These are phyloP conservation scores for Aspergillus proliferans DNA, from an alignment of 2,329 filamentous ascomycete genomes.

Conservation along the genomic window DNA sequence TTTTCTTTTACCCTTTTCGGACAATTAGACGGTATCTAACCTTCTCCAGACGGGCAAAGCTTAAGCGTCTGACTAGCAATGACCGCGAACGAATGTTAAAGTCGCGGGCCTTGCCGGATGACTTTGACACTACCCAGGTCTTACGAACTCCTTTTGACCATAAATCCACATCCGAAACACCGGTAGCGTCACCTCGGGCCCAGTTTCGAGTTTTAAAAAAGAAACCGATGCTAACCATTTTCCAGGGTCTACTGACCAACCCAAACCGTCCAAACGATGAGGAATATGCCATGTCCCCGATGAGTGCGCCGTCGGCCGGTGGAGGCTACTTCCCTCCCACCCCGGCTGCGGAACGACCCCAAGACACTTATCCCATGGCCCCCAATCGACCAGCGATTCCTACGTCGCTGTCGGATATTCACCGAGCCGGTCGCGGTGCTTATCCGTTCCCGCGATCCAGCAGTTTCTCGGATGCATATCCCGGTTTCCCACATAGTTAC, in stretches of 20 bases:
- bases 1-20: neutral
- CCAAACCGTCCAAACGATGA: constrained; percentile 29
- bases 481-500: constrained; percentile 22
- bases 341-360: neutral
- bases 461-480: constrained; percentile 29
- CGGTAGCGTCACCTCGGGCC: constrained; percentile 43
- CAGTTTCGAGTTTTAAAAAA: constrained; percentile 24
- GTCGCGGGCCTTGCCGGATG: constrained; percentile 53
- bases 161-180: constrained; percentile 40
- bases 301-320: constrained; percentile 30
- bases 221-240: neutral
- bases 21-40: constrained; percentile 7
- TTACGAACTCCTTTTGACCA: constrained; percentile 50
- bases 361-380: neutral
- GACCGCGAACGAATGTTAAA: constrained; percentile 57
- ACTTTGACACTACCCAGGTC: constrained; percentile 56
- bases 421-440: constrained; percentile 21
- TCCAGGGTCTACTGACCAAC: constrained; percentile 28
- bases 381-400: constrained; percentile 16
- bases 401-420: constrained; percentile 22
- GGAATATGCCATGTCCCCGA: constrained; percentile 33
- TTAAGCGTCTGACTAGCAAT: constrained; percentile 56
- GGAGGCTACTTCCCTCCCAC: constrained; percentile 29
- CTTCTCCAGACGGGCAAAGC: constrained; percentile 49
- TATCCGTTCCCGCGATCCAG: constrained; percentile 28